A percentile compares a stretch with the other conserved stretches of the same genome.
Evolutionary conservation across 352 stramenopile species (phyloP).

Genomic region (Sclerospora graminicola): DNA sequence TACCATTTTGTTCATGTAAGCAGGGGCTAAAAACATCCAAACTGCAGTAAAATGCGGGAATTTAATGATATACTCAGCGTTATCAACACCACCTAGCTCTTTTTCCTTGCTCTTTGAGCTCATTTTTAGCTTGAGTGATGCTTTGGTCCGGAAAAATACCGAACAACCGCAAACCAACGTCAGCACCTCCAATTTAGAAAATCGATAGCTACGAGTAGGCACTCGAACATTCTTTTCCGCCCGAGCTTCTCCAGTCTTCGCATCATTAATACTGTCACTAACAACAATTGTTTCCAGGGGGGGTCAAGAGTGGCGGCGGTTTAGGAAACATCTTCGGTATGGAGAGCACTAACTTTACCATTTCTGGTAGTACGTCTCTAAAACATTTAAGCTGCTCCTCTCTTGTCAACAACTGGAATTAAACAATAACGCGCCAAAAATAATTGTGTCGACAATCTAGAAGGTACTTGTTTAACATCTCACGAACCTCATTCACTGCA

Average conservation of each 20-base stretch:
- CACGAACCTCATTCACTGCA: conserved; percentile 24
- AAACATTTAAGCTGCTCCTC: conserved; percentile 7
- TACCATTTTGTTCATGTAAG: too few species aligned
- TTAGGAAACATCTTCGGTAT: neutral
- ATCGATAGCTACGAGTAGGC: neutral
- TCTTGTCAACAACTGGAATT: conserved; percentile 26
- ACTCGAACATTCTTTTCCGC: neutral
- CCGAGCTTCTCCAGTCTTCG: neutral
- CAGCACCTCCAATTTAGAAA: neutral
- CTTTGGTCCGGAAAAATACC: conserved; percentile 42
- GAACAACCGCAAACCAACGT: conserved; percentile 36
- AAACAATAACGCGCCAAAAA: neutral
- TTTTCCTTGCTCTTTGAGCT: conserved; percentile 5
- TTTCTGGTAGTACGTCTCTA: neutral
- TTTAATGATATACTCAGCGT: conserved; percentile 12
- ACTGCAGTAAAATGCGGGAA: conserved; percentile 49
- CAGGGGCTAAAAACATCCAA: too few species aligned
- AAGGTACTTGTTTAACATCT: neutral
- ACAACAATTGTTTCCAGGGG: neutral
- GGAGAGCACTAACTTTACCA: neutral
- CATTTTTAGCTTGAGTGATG: conserved; percentile 4
- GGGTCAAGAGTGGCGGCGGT: neutral
- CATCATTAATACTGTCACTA: neutral
- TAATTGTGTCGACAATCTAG: neutral
- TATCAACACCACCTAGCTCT: neutral